Conservation (phyloP, 495 filamentous ascomycete genomes). For the Xylaria bambusicola region DNA sequence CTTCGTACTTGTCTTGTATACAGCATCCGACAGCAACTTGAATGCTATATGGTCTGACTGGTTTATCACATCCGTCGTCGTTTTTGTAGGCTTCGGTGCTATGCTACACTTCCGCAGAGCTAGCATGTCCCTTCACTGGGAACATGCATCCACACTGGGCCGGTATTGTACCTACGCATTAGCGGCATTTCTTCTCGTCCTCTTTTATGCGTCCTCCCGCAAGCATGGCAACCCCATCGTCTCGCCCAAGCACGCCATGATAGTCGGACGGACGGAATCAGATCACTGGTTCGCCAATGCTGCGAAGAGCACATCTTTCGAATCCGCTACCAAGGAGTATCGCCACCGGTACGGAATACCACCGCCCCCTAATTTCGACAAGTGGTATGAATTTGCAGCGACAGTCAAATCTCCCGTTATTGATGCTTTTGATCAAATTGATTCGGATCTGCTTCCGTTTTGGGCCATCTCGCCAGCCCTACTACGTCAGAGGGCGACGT, state of each 20-base stretch:
- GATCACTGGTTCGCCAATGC: conserved; percentile 44
- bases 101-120: conserved; percentile 24
- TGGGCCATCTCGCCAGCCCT: conserved; percentile 65
- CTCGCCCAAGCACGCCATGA: conserved; percentile 40
- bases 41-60: conserved; percentile 28
- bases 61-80: too few species aligned
- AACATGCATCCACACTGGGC: conserved; percentile 18
- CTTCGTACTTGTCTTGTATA: conserved; percentile 28
- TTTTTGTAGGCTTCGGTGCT: conserved; percentile 26
- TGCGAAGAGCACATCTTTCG: conserved; percentile 49
- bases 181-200: conserved; percentile 22
- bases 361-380: conserved; percentile 66
- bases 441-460: conserved; percentile 69
- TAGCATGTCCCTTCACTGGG: conserved; percentile 15
- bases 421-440: conserved; percentile 75
- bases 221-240: conserved; percentile 13
- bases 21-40: conserved; percentile 26
- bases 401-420: conserved; percentile 64
- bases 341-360: conserved; percentile 51
- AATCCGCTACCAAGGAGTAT: conserved; percentile 59
- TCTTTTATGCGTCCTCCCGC: conserved; percentile 20
- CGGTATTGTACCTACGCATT: conserved; percentile 24
- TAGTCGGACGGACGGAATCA: conserved; percentile 48
- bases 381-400: conserved; percentile 74
- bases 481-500: conserved; percentile 49